Evolutionary conservation across 495 filamentous ascomycete species (phyloP).

Genomic region (Copromyces sp.): DNA sequence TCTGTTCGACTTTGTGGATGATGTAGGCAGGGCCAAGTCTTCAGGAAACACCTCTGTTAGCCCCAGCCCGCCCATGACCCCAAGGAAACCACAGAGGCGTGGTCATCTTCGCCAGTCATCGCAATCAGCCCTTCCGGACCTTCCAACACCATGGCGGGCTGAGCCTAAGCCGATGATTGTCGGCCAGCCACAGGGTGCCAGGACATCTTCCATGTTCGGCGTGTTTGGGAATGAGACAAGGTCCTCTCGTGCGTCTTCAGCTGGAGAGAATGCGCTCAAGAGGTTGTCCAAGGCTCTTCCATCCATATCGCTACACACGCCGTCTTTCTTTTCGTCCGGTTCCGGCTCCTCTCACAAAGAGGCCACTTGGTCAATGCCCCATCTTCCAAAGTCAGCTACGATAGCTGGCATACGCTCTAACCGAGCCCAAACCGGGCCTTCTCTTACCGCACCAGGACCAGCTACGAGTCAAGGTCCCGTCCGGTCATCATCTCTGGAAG

Average conservation of each 20-base stretch:
- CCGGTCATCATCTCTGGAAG: not conserved
- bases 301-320: constrained; percentile 43
- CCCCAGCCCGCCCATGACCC: constrained; percentile 7
- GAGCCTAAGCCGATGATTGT: constrained; percentile 34
- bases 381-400: not conserved
- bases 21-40: not conserved
- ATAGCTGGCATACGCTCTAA: not conserved
- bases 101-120: not conserved
- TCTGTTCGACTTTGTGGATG: constrained; percentile 36
- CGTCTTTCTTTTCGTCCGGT: constrained; percentile 34
- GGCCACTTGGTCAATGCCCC: not conserved
- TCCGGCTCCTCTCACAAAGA: constrained; percentile 23
- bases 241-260: constrained; percentile 29
- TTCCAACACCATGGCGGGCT: constrained; percentile 45
- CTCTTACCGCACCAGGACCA: not conserved
- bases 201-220: constrained; percentile 28
- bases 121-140: constrained; percentile 14
- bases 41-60: not conserved
- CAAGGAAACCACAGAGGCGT: constrained; percentile 7
- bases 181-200: constrained; percentile 17
- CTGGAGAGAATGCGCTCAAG: constrained; percentile 36
- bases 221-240: constrained; percentile 25
- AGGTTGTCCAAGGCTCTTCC: constrained; percentile 39
- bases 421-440: not conserved
- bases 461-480: not conserved